Evolutionary conservation across 2,329 filamentous ascomycete genomes (phyloP), one percentile per base, ranked within the genome.

Genomic region (Aspergillus sp.): DNA sequence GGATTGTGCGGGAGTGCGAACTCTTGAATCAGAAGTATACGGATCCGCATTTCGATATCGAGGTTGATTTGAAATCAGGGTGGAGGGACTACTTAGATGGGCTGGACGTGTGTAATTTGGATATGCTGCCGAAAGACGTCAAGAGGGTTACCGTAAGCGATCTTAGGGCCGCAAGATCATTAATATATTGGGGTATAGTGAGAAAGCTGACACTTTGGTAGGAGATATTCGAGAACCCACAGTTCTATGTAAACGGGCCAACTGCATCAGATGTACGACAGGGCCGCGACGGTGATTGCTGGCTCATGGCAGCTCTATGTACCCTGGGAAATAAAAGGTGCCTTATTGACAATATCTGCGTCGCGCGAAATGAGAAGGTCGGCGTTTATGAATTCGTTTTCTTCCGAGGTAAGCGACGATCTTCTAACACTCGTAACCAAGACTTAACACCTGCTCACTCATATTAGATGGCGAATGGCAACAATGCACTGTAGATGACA

Each of bases 301-400:
- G 88, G 88, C 80, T 93, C 49, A 82, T 95, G 72, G 85, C 89
- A 5, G 86, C 87, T 1, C 68, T 94, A 38, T 88, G 84, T 52
- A 88, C 86, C 0, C 76, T 94, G 52, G 84, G 82, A 55, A 88
- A 88, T 61, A 86, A 87, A 65, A 70, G 79, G 17, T 82, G 80
- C 0, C 66, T 90, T 52, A 86, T 93, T 46, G 82, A 90, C 63
- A 78, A 73, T 46, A 74, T 90, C 7, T 93, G 87, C 54, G 84
- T 93, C 43, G 83, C 81, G 4, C 78, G 81, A 10, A 81, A 93
- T 55, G 80, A 87, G 61, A 74, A 80, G 27, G 81, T 90, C 3
- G 88, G 88, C 10, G 86, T 91, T 1, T 93, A 93, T 56, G 88
- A 88, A 1, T 93, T 93, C 55, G 86, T 93, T 9, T 91, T 93